Evolutionary conservation across 169 alveolate genomes (phyloP), one percentile per base, ranked within the genome.

Genomic region (Cryptosporidium andersoni): DNA sequence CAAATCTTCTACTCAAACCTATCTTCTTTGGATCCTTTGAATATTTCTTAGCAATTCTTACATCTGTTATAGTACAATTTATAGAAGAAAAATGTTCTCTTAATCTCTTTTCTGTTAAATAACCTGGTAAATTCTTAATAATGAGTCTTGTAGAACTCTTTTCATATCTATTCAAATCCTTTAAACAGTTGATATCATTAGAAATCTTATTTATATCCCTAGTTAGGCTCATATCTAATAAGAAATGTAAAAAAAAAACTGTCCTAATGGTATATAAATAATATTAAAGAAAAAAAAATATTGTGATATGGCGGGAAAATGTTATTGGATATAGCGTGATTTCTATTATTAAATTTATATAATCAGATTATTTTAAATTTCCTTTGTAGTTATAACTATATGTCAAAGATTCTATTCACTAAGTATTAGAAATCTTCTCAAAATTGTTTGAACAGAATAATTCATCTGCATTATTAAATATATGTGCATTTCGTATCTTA

Each of bases 61-160:
- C 93, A 88, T 93, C 96, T 34, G 96, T 93, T 51, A 93, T 88
- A 39, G 80, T 88, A 34, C 89, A 89, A 36, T 92, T 93, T 65
- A 82, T 81, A 39, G 88, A 68, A 9, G 88, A 63, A 81, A 93
- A 90, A 64, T 93, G 96, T 51, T 91, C 90, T 45, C 82, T 89
- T 25, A 93, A 66, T 80, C 92, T 89, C 11, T 89, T 52, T 63
- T 91, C 96, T 36, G 82, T 82, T 53, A 91, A 80, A 66, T 93
- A 91, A 45, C 89, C 88, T 34, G 96, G 96, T 9, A 93, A 63
- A 60, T 93, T 91, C 64, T 91, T 91, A 11, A 93, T 91, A n/a
- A 93, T 91, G 11, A 93, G 56, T 64, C 96, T 82, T 4, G 93
- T 55, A 6, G 91, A 52, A 9, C 45, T 34, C 16, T 6, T 47